phyloP scores from a whole-genome alignment of 2,329 filamentous ascomycete species.

The Neodidymelliopsis sp. region DNA sequence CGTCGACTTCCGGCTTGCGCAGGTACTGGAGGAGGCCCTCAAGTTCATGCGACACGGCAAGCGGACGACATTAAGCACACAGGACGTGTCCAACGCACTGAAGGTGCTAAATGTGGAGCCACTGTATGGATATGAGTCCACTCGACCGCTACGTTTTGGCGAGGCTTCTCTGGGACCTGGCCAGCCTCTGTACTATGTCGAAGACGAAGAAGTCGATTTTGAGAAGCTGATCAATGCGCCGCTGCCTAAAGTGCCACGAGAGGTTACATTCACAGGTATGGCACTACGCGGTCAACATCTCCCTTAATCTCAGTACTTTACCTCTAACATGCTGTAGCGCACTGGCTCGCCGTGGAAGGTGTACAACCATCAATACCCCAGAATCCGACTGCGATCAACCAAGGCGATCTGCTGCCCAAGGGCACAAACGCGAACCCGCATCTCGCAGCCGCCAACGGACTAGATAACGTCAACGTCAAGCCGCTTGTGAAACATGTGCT shows the following conservation, averaged over 20 bases:
- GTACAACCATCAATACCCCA: constrained; percentile 96
- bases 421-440: constrained; percentile 87
- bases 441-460: constrained; percentile 81
- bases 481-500: constrained; percentile 95
- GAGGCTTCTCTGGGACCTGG: constrained; percentile 93
- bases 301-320: neutral
- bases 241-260: constrained; percentile 90
- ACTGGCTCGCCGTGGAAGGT: constrained; percentile 97
- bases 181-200: constrained; percentile 94
- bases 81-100: constrained; percentile 87
- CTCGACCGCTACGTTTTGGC: constrained; percentile 85
- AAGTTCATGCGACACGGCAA: constrained; percentile 95
- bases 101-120: constrained; percentile 91
- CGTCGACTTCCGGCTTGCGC: constrained; percentile 92
- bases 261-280: constrained; percentile 88
- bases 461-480: constrained; percentile 83
- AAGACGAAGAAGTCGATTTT: constrained; percentile 98
- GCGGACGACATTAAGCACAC: constrained; percentile 84
- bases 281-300: neutral
- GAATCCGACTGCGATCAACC: constrained; percentile 88
- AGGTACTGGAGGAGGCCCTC: constrained; percentile 91
- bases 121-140: constrained; percentile 94
- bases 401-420: constrained; percentile 87
- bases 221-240: constrained; percentile 98
- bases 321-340: constrained; percentile 64